Evolutionary conservation across 1,139 yeast species (phyloP).

Genomic region (Blastobotrys persicus): DNA sequence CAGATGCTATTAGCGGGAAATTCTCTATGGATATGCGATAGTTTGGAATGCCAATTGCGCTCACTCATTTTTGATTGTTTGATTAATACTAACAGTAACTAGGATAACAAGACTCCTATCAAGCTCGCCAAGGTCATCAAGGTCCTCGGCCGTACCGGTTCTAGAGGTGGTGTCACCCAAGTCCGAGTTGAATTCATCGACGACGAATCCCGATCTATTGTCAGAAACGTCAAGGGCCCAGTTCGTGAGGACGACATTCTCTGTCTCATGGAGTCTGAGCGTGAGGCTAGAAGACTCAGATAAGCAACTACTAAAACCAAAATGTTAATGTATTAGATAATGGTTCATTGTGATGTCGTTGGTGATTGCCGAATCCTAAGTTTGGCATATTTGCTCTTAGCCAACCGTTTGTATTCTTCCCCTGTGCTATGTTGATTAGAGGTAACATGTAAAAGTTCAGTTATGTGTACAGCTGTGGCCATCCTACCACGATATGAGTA

Average conservation of each 20-base stretch:
- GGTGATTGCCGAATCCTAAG: too few relatives aligned
- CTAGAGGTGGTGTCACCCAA: constrained; percentile 99
- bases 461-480: too few relatives aligned
- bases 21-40: too few relatives aligned
- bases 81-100: neutral
- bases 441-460: too few relatives aligned
- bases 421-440: too few relatives aligned
- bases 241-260: constrained; percentile 99
- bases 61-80: neutral
- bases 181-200: constrained; percentile 99
- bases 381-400: too few relatives aligned
- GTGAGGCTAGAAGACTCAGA: constrained; percentile 84
- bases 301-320: constrained; percentile 27
- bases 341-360: neutral
- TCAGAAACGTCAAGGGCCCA: constrained; percentile 99
- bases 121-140: constrained; percentile 99
- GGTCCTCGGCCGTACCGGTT: constrained; percentile 99
- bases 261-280: constrained; percentile 99
- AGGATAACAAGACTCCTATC: constrained; percentile 65
- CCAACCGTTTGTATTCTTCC: too few relatives aligned
- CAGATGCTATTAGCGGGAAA: too few relatives aligned
- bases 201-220: constrained; percentile 96
- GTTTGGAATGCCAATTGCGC: too few relatives aligned
- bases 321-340: constrained; percentile 15
- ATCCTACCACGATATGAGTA: too few relatives aligned